Base-by-base conservation (phyloP, 2,329 filamentous ascomycete genomes). In the Fusarium continuum region DNA sequence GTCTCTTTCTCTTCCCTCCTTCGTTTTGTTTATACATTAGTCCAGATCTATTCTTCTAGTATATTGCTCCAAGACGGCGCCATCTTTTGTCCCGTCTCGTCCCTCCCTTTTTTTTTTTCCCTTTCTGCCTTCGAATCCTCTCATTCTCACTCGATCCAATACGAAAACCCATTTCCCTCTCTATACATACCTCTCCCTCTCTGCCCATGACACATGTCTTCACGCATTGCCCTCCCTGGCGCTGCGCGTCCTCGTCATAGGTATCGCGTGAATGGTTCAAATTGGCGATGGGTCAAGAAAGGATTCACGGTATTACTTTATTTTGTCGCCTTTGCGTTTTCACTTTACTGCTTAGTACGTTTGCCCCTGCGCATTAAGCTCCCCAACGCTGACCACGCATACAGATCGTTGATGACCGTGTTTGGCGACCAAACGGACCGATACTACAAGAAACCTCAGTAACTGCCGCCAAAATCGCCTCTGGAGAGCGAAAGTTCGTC, bases 401-500 rank as follows among this genome's bases (percentile, higher is more conserved):
- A 1, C 8, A 65, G 61, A 65, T 65, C 17, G 20, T 58, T 65
- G 65, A 65, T 65, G 56, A 65, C 49, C 51, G 22, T 36, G 22
- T 65, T 20, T 64, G 61, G 51, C 43, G 53, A 16, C 52, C 61
- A 11, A 44, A 41, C 14, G 39, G 46, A 20, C 50, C 61, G 7
- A 65, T 63, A 50, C 46, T 62, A 8, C 32, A 49, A 9, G 61
- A 62, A 5, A 40, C 43, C 1, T 22, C 8, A 14, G 28, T 49
- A 4, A 47, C 36, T 2, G 22, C 61, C n/a, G 32, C 54, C n/a
- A 28, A 39, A 10, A 43, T 66, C 23, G 14, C 63, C 5, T 43
- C 63, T 1, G 67, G 67, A n/a, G 61, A 68, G 1, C 55, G 64
- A 16, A 69, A 65, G n/a, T 60, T 70, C 6, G 68, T 67, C 19